Evolutionary conservation across 2,329 filamentous ascomycete species (phyloP).

Genomic region (Chrysoporthe austroafricana): DNA sequence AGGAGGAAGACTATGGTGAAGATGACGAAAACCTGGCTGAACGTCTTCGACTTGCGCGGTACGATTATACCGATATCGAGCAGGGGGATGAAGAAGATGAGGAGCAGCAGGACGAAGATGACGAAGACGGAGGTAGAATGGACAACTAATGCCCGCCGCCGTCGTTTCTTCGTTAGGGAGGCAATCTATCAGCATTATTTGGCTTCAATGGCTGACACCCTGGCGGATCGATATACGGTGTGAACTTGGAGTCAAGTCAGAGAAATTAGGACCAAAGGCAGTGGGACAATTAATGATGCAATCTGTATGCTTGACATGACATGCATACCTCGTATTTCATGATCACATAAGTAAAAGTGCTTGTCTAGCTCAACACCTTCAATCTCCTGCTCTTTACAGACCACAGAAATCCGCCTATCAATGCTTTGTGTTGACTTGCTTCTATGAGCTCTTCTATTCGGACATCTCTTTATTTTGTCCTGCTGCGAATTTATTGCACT

Average conservation of each 20-base stretch:
- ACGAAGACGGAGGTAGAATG: constrained; percentile 30
- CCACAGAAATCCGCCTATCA: neutral
- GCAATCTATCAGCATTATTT: neutral
- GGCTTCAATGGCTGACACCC: neutral
- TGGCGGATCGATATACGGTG: neutral
- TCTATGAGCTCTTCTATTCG: neutral
- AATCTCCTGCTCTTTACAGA: neutral
- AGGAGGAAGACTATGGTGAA: constrained; percentile 33
- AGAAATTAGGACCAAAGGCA: neutral
- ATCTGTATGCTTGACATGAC: neutral
- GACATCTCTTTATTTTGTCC: neutral
- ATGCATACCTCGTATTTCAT: neutral
- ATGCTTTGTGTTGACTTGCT: neutral
- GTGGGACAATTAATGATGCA: neutral
- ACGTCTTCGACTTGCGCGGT: constrained; percentile 8
- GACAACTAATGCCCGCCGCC: neutral
- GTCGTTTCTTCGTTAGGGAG: neutral
- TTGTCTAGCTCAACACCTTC: neutral
- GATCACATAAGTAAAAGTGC: neutral
- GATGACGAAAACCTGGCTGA: constrained; percentile 34
- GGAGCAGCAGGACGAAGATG: constrained; percentile 31
- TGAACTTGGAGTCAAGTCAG: neutral
- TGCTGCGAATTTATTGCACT: constrained; percentile 45
- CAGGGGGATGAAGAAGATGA: constrained; percentile 32
- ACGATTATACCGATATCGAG: constrained; percentile 28